These are phyloP conservation scores for Hydnomerulius pinastri DNA, from an alignment of 768 basidiomycete genomes.

Conservation along the genomic window DNA sequence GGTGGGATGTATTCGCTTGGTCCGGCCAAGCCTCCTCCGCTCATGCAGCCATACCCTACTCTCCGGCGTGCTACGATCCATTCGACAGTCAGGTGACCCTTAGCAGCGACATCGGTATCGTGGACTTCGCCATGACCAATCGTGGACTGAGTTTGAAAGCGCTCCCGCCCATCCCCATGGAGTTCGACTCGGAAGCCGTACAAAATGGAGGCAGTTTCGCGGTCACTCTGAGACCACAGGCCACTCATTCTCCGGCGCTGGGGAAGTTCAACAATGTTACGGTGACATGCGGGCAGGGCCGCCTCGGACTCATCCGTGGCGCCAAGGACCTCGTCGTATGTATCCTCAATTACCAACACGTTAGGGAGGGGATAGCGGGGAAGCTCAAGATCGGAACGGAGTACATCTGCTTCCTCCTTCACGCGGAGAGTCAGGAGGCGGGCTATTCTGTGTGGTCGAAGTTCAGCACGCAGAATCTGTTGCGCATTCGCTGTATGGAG, in stretches of 20 bases:
- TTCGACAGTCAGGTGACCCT: conserved; percentile 18
- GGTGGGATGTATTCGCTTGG: conserved; percentile 31
- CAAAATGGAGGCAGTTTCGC: neutral
- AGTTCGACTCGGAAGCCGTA: conserved; percentile 1
- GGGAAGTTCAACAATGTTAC: conserved; percentile 13
- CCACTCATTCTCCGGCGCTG: neutral
- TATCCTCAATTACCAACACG: conserved; percentile 23
- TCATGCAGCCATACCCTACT: conserved; percentile 19
- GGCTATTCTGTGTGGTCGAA: conserved; percentile 23
- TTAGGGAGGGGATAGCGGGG: neutral
- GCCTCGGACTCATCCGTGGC: conserved; percentile 12
- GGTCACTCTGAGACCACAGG: conserved; percentile 14
- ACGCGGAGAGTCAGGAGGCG: conserved; percentile 2
- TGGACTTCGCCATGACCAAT: conserved; percentile 12
- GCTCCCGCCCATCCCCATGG: conserved; percentile 23
- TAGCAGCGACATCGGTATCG: conserved; percentile 11
- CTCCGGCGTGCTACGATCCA: conserved; percentile 22
- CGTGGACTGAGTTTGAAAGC: conserved; percentile 19
- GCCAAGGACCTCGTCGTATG: conserved; percentile 21
- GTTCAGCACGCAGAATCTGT: conserved; percentile 24
- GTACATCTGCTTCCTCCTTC: conserved; percentile 26
- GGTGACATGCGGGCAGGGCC: conserved; percentile 16
- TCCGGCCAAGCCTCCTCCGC: conserved; percentile 18
- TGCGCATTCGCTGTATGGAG: conserved; percentile 14
- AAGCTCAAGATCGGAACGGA: conserved; percentile 15